Percentiles rank a stretch among this genome's conserved stretches.
Conservation (phyloP, 495 filamentous ascomycete species). For the Penicillium bovifimosum region DNA sequence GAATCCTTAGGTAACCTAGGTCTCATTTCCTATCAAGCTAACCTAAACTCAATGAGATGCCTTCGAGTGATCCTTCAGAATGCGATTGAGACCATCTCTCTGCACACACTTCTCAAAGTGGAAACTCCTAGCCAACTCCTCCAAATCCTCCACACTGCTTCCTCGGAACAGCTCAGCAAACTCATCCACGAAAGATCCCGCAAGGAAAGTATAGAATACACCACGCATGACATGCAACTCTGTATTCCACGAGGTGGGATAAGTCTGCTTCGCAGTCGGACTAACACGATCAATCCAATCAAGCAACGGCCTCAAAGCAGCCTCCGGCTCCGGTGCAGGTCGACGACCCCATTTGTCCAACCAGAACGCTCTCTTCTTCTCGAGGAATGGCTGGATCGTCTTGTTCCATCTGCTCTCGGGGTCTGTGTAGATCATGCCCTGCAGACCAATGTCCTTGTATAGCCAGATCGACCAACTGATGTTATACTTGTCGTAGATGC, state of each 20-base stretch:
- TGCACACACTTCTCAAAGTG: slow-evolving; percentile 52
- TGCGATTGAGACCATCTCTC: slow-evolving; percentile 52
- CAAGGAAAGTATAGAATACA: slow-evolving; percentile 49
- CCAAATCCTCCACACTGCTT: slow-evolving; percentile 49
- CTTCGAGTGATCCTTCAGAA: slow-evolving; percentile 40
- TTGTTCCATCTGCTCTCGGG: slow-evolving; percentile 47
- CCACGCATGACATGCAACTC: slow-evolving; percentile 49
- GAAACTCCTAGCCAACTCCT: slow-evolving; percentile 52
- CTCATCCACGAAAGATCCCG: slow-evolving; percentile 48
- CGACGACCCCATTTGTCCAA: slow-evolving; percentile 53
- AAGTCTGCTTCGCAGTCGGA: slow-evolving; percentile 40
- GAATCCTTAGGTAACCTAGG: no score
- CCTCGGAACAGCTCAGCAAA: slow-evolving; percentile 53
- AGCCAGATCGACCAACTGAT: slow-evolving; percentile 61
- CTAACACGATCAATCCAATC: slow-evolving; percentile 39
- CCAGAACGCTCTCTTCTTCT: slow-evolving; percentile 48
- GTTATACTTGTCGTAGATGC: slow-evolving; percentile 51
- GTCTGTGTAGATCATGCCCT: slow-evolving; percentile 55
- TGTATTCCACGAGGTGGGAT: slow-evolving; percentile 53
- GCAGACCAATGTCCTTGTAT: slow-evolving; percentile 61
- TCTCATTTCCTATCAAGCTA: no score
- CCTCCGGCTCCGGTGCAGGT: slow-evolving; percentile 31
- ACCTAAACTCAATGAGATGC: not conserved
- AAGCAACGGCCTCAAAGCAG: slow-evolving; percentile 33
- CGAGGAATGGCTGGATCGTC: slow-evolving; percentile 46